phyloP scores from a whole-genome alignment of 2,329 filamentous ascomycete species.

The Waltergamsia citrina region DNA sequence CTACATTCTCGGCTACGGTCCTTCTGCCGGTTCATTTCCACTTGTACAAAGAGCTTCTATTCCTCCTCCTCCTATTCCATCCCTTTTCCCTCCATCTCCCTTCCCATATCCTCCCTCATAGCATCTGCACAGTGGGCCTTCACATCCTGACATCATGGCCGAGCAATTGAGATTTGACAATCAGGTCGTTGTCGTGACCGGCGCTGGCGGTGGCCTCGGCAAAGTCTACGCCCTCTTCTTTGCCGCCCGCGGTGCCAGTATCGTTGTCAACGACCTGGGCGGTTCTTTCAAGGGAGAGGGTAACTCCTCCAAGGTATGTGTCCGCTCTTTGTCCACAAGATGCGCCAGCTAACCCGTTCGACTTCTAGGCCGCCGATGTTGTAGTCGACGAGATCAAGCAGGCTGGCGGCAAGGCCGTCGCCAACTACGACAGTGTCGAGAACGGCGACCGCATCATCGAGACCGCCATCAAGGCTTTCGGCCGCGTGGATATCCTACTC shows the following conservation, averaged over 20 bases:
- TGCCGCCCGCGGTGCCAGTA: constrained; percentile 80
- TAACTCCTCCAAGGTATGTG: constrained; percentile 67
- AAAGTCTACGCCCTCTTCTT: constrained; percentile 86
- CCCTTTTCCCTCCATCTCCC: neutral
- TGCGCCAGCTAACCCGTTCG: neutral
- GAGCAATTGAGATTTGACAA: constrained; percentile 70
- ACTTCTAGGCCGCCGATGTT: constrained; percentile 62
- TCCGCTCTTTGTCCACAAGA: constrained; percentile 1
- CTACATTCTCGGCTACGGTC: no score
- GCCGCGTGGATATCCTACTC: constrained; percentile 87
- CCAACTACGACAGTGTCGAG: constrained; percentile 95
- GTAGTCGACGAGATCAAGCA: constrained; percentile 77
- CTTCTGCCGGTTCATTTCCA: no score
- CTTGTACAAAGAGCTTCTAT: no score
- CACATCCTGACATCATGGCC: constrained; percentile 39
- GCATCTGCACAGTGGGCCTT: constrained; percentile 6
- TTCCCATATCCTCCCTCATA: neutral
- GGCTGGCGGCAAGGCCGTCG: constrained; percentile 88
- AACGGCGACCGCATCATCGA: constrained; percentile 91
- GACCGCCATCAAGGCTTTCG: constrained; percentile 70
- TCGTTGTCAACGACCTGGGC: constrained; percentile 95
- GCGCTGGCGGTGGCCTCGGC: constrained; percentile 70
- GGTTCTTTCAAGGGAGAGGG: constrained; percentile 91
- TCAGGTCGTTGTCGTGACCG: constrained; percentile 76
- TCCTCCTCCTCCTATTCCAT: constrained; percentile 1